Base-by-base conservation (phyloP, 306 rosid genomes). In the Inga laurina region DNA sequence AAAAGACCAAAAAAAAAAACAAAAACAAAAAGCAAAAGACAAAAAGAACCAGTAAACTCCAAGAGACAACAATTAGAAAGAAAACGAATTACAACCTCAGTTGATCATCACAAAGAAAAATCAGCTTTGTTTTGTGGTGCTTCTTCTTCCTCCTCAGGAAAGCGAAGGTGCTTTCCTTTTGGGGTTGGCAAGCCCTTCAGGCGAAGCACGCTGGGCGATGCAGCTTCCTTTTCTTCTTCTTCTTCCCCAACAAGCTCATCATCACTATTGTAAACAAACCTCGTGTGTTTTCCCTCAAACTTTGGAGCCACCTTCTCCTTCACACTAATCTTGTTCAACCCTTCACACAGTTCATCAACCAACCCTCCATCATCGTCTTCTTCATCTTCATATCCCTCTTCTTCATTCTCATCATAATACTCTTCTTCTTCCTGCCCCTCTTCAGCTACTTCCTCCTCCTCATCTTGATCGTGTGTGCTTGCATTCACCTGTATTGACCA, bases 401-500 rank as follows among this genome's bases (percentile, higher is more conserved):
- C 90, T 15, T 72, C 89, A 4, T 21, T 76, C 22, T 85, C 89
- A 5, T 76, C 81, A 1, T 73, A 87, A 6, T 79, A 86, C 12
- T 59, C 68, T 9, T 79, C 86, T 10, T 70, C 86, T 19, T 84
- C 87, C 22, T 71, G 83, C n/a, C 81, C 86, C 30, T 82, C 90
- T 70, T 74, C 86, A 1, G 41, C 74, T 79, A 44, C 72, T 35
- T 88, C 92, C 24, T 83, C 92, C 24, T 82, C 91, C n/a, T 83
- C 93, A 2, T 90, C 94, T 22, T 91, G 94, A 57, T 88, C 91
- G 5, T 68, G 88, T 13, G 85, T 85, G 68, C 97, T 92, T 34
- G 93, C 97, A 67, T 96, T 96, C 22, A 88, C 98, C 79, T 94
- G 98, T 6, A 94, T 90, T 3, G 98, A 97, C 99, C 99, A 97